These are phyloP conservation scores for Fusarium camptoceras DNA, from an alignment of 2,329 filamentous ascomycete species.

Conservation along the genomic window DNA sequence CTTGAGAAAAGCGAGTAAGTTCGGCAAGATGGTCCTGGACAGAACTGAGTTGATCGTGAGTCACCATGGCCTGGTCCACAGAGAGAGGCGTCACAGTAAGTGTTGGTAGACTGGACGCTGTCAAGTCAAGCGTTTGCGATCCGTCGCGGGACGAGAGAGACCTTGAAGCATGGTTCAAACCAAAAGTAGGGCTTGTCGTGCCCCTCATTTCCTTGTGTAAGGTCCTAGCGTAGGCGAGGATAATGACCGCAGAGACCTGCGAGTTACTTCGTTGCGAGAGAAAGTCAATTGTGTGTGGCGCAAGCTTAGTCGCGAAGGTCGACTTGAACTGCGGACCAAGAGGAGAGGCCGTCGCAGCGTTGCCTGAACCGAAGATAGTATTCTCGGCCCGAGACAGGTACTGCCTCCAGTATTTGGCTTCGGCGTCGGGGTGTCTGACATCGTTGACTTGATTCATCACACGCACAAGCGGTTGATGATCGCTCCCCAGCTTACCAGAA, in stretches of 20 bases:
- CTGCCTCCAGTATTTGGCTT: conserved; percentile 5
- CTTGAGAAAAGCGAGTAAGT: conserved; percentile 7
- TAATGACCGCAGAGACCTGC: not conserved
- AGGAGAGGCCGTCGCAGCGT: rapidly evolving
- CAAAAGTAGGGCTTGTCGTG: not conserved
- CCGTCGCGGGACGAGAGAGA: conserved; percentile 12
- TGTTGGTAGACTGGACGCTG: not conserved
- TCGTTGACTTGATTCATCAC: not conserved
- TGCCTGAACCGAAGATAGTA: not conserved
- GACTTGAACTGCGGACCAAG: conserved; percentile 11
- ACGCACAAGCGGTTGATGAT: not conserved
- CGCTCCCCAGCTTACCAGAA: rapidly evolving
- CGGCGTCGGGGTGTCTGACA: not conserved
- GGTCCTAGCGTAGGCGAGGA: conserved; percentile 8
- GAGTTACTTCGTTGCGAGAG: not conserved
- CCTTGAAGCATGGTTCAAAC: conserved; percentile 23
- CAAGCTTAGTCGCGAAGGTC: rapidly evolving
- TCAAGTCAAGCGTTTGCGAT: conserved; percentile 10
- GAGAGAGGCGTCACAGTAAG: conserved; percentile 8
- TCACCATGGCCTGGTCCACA: not conserved
- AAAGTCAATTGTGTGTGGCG: not conserved
- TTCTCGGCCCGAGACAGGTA: conserved; percentile 1
- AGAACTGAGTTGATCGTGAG: not conserved
- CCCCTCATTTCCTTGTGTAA: not conserved
- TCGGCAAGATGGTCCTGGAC: conserved; percentile 19